Base-by-base conservation (phyloP, 768 basidiomycete species). In the Pholiota conissans region DNA sequence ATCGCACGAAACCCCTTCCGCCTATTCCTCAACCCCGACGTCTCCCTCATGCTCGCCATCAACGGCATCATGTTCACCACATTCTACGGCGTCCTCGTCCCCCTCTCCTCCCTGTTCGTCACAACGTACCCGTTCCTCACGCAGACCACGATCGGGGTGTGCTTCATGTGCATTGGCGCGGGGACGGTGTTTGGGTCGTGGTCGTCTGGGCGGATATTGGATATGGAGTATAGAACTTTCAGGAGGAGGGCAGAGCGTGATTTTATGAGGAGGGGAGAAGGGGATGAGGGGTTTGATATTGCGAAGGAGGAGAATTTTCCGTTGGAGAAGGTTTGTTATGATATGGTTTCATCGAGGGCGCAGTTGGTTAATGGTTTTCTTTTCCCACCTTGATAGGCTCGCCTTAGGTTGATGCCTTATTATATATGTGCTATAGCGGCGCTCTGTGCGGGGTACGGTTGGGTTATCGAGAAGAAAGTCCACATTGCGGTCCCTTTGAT, bases 111-210 rank as follows among this genome's bases (percentile, higher is more conserved):
- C 0, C 74, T 87, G 0, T 86, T 91, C 66, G 73, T 77, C 50
- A 61, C 71, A 0, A 73, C 78, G 0, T 93, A 94, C 61, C 79
- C 84, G 0, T 78, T 71, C 59, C 74, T 91, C 22, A 79, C 71
- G 55, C 80, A 90, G 59, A 84, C 85, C 3, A 78, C 82, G 24
- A 78, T 90, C 28, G 93, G 93, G 3, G 71, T 94, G 3, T 93
- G 89, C 69, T 95, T 87, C 73, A 72, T 94, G 55, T 83, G 85
- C 1, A 80, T 88, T 47, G 93, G 91, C 2, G 80, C 83, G 11
- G 94, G 93, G 0, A 85, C 86, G 71, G 69, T 84, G 7, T 50
- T 87, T 16, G 87, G 91, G 10, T 79, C 84, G 16, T 67, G 76
- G 22, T 27, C 77, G 0, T 84, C 77, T 20, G 92, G 93, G 2